Evolutionary conservation across 306 rosid species (phyloP).

Genomic region (Rosa rugosa): DNA sequence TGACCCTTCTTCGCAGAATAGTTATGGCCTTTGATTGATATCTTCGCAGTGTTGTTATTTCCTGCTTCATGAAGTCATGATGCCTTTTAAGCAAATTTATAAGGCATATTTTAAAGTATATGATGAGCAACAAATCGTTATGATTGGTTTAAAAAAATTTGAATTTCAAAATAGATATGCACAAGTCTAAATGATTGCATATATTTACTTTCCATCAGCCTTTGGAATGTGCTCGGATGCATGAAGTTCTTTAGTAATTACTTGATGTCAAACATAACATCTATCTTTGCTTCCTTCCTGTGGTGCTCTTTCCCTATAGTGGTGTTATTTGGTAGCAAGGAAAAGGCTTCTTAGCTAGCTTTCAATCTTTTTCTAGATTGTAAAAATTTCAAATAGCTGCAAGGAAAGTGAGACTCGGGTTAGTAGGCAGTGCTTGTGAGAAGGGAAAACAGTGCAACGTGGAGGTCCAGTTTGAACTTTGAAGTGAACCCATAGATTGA

Average conservation of each 20-base stretch:
- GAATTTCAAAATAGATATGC: not conserved
- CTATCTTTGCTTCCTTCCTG: not conserved
- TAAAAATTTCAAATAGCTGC: not conserved
- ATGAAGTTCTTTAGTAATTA: not conserved
- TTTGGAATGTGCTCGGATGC: not conserved
- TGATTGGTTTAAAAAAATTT: not conserved
- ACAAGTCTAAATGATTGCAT: not conserved
- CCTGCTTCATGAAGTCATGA: not conserved
- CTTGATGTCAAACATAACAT: not conserved
- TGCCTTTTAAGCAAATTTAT: not conserved
- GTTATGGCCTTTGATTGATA: not conserved
- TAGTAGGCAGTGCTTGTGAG: slow-evolving; percentile 32
- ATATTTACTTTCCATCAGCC: not conserved
- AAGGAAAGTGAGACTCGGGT: not conserved
- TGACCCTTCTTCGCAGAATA: not conserved
- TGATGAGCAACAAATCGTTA: not conserved
- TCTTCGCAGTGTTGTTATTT: not conserved
- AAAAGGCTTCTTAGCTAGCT: not conserved
- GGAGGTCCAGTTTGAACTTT: slow-evolving; percentile 21
- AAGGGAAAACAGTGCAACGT: slow-evolving; percentile 48
- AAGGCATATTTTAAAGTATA: not conserved
- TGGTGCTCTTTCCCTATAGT: not conserved
- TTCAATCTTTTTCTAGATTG: not conserved
- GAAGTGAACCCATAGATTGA: slow-evolving; percentile 12
- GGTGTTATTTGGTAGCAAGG: not conserved